A percentile compares a stretch with the other conserved stretches of the same genome.
phyloP scores from a whole-genome alignment of 495 filamentous ascomycete genomes.

The Rostrohypoxylon terebratum region DNA sequence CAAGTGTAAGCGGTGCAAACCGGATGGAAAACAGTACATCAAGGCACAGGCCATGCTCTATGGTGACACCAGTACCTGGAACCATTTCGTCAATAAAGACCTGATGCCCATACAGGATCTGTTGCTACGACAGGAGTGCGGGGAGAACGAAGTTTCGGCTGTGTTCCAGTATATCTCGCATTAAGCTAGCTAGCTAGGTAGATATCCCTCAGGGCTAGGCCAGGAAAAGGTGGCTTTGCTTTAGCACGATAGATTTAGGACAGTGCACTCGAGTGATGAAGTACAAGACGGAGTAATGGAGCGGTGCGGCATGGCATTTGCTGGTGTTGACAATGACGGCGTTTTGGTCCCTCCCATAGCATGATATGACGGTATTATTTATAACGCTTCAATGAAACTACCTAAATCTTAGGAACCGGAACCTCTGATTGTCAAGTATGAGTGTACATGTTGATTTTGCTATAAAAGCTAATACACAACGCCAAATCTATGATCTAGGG shows the following conservation, averaged over 20 bases:
- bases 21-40: constrained; percentile 84
- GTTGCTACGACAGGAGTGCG: constrained; percentile 86
- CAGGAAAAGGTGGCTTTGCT: background rate
- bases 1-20: constrained; percentile 95
- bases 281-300: background rate
- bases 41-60: constrained; percentile 96
- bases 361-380: background rate
- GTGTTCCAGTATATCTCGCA: constrained; percentile 99
- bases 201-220: background rate
- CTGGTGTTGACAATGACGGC: constrained; percentile 12
- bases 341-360: background rate
- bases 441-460: background rate
- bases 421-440: background rate
- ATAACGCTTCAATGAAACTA: constrained; percentile 1
- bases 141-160: constrained; percentile 83
- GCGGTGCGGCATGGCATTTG: constrained; percentile 23
- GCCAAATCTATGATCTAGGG: background rate
- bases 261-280: constrained; percentile 9
- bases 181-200: constrained; percentile 32
- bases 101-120: constrained; percentile 89
- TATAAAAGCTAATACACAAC: background rate
- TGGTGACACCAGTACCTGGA: constrained; percentile 98
- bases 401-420: background rate
- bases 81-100: constrained; percentile 88
- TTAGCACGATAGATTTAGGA: constrained; percentile 9